Conservation (phyloP, 2,329 filamentous ascomycete species). For the Colletotrichum cordylinicola region DNA sequence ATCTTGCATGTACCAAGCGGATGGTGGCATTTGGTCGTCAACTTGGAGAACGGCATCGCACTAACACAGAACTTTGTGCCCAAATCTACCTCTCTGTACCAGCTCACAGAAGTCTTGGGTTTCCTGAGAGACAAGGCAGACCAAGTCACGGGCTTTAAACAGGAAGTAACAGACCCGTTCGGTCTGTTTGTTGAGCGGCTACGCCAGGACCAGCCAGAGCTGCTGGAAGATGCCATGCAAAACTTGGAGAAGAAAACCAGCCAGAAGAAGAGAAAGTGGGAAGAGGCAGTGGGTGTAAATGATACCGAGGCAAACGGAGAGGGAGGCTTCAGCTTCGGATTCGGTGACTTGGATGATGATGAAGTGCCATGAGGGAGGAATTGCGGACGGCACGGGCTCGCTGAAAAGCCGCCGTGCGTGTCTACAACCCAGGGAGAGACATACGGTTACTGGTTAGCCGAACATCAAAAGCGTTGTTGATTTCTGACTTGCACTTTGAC, state of each 20-base stretch:
- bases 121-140: conserved; percentile 85
- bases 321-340: conserved; percentile 60
- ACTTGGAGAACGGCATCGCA: conserved; percentile 83
- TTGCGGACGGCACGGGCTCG: background rate
- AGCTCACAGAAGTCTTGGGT: conserved; percentile 75
- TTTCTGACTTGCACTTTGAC: background rate
- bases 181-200: conserved; percentile 76
- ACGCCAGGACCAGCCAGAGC: conserved; percentile 63
- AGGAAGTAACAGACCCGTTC: conserved; percentile 74
- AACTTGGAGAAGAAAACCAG: conserved; percentile 68
- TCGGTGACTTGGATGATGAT: conserved; percentile 55
- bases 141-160: conserved; percentile 86
- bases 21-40: conserved; percentile 97
- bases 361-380: conserved; percentile 8
- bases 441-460: background rate
- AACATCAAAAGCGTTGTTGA: background rate
- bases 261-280: conserved; percentile 85
- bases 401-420: background rate
- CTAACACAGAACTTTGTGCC: conserved; percentile 97
- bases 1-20: conserved; percentile 91
- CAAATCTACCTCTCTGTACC: conserved; percentile 53
- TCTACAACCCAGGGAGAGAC: background rate
- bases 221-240: conserved; percentile 69
- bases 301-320: conserved; percentile 37
- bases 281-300: conserved; percentile 68